These are phyloP conservation scores for Halophytophthora batemanensis DNA, from an alignment of 352 stramenopile species.

Conservation along the genomic window DNA sequence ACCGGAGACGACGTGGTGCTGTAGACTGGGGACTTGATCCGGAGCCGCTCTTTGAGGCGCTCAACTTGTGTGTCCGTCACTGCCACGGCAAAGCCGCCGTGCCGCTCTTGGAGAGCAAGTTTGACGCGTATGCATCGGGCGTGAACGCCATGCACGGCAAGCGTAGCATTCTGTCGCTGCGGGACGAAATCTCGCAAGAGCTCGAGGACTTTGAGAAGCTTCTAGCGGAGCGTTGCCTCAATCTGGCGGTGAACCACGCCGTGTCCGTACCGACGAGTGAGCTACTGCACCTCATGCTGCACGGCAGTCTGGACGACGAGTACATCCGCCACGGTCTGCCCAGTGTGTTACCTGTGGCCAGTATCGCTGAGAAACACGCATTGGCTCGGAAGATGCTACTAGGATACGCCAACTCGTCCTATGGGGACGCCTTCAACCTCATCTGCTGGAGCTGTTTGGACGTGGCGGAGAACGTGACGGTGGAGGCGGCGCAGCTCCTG, in stretches of 20 bases:
- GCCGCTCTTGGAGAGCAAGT: conserved; percentile 38
- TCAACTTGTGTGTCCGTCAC: conserved; percentile 62
- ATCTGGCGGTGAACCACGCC: conserved; percentile 40
- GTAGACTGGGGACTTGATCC: conserved; percentile 67
- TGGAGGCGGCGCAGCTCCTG: conserved; percentile 60
- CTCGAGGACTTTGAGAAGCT: conserved; percentile 67
- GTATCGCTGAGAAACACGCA: conserved; percentile 49
- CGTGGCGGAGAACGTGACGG: conserved; percentile 54
- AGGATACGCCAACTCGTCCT: conserved; percentile 46
- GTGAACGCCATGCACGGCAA: conserved; percentile 61
- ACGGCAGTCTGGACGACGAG: conserved; percentile 45
- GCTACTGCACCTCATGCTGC: conserved; percentile 56
- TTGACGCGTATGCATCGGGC: conserved; percentile 48
- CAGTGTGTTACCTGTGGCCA: conserved; percentile 56
- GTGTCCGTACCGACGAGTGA: conserved; percentile 48
- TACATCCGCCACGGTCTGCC: conserved; percentile 60
- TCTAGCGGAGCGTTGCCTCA: conserved; percentile 55
- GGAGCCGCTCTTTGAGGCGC: conserved; percentile 56
- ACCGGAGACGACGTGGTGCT: not conserved
- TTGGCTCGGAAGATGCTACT: conserved; percentile 48
- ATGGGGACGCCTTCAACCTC: conserved; percentile 56
- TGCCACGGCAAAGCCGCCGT: conserved; percentile 41
- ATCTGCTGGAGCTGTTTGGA: conserved; percentile 77
- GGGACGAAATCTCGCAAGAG: conserved; percentile 67
- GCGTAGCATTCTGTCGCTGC: conserved; percentile 41